Evolutionary conservation across 1,284 basidiomycete species (phyloP).

Genomic region (Cerrena zonata): DNA sequence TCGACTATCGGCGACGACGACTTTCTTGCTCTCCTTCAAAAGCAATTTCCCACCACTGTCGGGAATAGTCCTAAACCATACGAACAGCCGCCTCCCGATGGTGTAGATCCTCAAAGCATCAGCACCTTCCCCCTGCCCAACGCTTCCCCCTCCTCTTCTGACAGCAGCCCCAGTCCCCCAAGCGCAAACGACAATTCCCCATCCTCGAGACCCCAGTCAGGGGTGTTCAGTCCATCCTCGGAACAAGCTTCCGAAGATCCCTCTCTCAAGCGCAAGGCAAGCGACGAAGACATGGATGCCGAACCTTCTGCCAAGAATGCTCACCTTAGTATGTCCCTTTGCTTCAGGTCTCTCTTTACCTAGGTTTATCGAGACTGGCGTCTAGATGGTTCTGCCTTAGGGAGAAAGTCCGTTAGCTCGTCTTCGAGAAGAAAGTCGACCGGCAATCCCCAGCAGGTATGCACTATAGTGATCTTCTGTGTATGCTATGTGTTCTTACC

Average conservation of each 20-base stretch:
- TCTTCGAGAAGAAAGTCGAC: slow-evolving; percentile 40
- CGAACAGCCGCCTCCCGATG: slow-evolving; percentile 29
- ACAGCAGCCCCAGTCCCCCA: slow-evolving; percentile 64
- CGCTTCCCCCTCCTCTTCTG: slow-evolving; percentile 49
- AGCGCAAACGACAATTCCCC: slow-evolving; percentile 34
- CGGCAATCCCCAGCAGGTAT: slow-evolving; percentile 31
- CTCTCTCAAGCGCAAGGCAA: slow-evolving; percentile 69
- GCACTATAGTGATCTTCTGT: slow-evolving; percentile 5
- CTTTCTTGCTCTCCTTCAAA: slow-evolving; percentile 70
- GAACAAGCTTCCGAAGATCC: slow-evolving; percentile 34
- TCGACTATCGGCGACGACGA: slow-evolving; percentile 69
- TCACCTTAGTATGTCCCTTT: slow-evolving; percentile 48
- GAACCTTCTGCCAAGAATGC: slow-evolving; percentile 61
- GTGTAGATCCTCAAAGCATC: slow-evolving; percentile 54
- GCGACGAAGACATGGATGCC: slow-evolving; percentile 47
- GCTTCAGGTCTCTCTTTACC: background rate
- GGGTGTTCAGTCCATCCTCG: slow-evolving; percentile 23
- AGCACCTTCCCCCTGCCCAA: slow-evolving; percentile 36
- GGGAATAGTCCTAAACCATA: slow-evolving; percentile 21
- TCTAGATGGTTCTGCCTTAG: slow-evolving; percentile 11
- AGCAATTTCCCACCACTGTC: slow-evolving; percentile 49
- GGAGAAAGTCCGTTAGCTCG: slow-evolving; percentile 10
- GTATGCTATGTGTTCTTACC: background rate
- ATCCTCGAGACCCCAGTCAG: slow-evolving; percentile 29
- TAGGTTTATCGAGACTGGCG: slow-evolving; percentile 3